Evolutionary conservation across 108 stramenopile species (phyloP), one percentile per base, ranked within the genome.

Genomic region (Phaeodactylum tricornutum): DNA sequence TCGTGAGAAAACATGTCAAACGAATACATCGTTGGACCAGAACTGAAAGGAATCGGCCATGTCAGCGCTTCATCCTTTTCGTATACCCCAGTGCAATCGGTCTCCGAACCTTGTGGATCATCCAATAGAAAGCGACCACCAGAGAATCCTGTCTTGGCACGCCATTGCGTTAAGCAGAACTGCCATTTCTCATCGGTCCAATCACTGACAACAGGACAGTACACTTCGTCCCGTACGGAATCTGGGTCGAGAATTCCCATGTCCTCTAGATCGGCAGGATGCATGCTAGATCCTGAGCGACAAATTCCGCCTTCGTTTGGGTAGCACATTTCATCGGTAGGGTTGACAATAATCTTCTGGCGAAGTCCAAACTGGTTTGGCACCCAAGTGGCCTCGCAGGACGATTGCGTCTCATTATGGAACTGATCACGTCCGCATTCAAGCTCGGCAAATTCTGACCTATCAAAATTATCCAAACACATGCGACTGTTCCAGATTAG

Each of bases 301-400:
- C 71, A 72, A 20, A 72, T 53, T 30, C 71, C 71, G 16, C 64
- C 71, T 29, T 72, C 65, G 29, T 49, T 57, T 4, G 61, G 37
- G 4, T 25, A 17, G 39, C 71, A 72, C 16, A 19, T 27, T 2
- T 62, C 64, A 6, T 43, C 23, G 5, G 21, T 43, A 1, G 29
- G 22, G 14, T 38, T 27, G 14, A 40, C 39, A 3, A 56, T 15
- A n/a, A 9, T 43, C 33, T 72, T 72, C 1, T 57, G 39, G 2
- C 47, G 54, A 15, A 66, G 36, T 1, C 59, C 53, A 20, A 57
- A 30, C 2, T 26, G 39, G 29, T 72, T 72, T 0, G 15, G 47
- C 9, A 47, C 50, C 71, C 71, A 72, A 7, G 37, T 31, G 0
- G 55, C 71, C 1, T 55, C 14, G 43, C 71, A 72, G 27, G 41